phyloP scores from a whole-genome alignment of 805 yeast species.

The Candida schatavii region DNA sequence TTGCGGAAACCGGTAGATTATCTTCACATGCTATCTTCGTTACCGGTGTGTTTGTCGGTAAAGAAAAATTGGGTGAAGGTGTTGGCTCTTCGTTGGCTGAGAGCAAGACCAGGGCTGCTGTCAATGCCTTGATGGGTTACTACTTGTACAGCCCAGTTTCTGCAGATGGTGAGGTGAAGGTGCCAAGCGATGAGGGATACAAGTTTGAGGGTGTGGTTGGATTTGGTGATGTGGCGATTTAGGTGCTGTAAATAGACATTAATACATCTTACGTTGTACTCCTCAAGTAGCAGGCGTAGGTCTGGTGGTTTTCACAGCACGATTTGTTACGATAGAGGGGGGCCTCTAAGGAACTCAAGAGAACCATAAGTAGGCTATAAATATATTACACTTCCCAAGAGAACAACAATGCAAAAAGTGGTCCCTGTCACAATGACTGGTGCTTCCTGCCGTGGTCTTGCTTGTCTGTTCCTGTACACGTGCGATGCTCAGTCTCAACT shows the following conservation, averaged over 20 bases:
- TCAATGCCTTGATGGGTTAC: conserved; percentile 86
- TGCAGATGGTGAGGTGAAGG: conserved; percentile 38
- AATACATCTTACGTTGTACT: not conserved
- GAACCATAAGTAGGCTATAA: no score
- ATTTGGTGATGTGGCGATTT: conserved; percentile 44
- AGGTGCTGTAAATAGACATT: conserved; percentile 8
- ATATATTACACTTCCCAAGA: no score
- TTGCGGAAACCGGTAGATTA: conserved; percentile 91
- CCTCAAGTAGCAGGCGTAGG: no score
- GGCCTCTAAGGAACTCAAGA: no score
- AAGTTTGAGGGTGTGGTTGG: conserved; percentile 42
- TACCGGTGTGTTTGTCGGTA: conserved; percentile 88
- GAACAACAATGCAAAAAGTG: no score
- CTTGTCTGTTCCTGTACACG: no score
- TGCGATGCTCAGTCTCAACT: no score
- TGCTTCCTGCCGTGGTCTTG: no score
- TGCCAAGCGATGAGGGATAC: conserved; percentile 59
- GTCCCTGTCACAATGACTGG: no score
- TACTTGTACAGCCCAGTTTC: conserved; percentile 84
- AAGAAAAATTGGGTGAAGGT: conserved; percentile 85
- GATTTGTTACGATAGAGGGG: no score
- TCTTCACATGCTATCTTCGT: conserved; percentile 82
- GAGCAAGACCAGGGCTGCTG: conserved; percentile 90
- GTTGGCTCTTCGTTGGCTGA: conserved; percentile 87
- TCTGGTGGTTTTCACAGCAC: no score